A percentile compares a stretch with the other conserved stretches of the same genome.
These are phyloP conservation scores for Sarcocystis neurona DNA, from an alignment of 169 alveolate species.

Conservation along the genomic window DNA sequence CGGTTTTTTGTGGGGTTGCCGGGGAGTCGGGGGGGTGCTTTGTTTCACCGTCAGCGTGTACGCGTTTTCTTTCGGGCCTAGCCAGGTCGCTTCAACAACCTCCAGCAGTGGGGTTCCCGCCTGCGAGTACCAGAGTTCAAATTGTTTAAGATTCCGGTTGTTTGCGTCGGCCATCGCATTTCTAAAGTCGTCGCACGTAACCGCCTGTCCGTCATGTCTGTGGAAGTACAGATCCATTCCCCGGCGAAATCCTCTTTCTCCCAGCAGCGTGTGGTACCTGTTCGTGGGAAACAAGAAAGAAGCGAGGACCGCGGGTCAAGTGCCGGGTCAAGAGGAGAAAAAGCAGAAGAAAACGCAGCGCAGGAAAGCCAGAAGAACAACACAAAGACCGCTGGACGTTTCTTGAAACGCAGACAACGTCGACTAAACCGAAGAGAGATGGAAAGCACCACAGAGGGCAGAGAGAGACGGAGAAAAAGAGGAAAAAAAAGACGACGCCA, in stretches of 20 bases:
- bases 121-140: constrained; percentile 85
- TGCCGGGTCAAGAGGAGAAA: neutral
- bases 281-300: neutral
- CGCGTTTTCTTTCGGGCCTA: constrained; percentile 65
- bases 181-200: constrained; percentile 93
- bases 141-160: constrained; percentile 81
- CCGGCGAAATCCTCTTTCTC: constrained; percentile 88
- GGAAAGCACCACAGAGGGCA: too few species aligned
- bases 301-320: neutral
- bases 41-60: constrained; percentile 81
- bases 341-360: too few species aligned
- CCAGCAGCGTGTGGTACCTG: constrained; percentile 85
- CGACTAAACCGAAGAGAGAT: too few species aligned
- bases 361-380: too few species aligned
- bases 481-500: too few species aligned
- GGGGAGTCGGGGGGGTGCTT: constrained; percentile 84
- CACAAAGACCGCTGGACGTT: too few species aligned
- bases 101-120: constrained; percentile 76
- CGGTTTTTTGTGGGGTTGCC: constrained; percentile 84
- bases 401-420: too few species aligned
- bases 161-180: constrained; percentile 90
- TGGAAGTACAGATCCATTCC: constrained; percentile 90
- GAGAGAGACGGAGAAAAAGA: too few species aligned
- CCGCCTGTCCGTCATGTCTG: constrained; percentile 90
- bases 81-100: constrained; percentile 67